These are phyloP conservation scores for Candida odintsovae DNA, from an alignment of 805 yeast species.

Conservation along the genomic window DNA sequence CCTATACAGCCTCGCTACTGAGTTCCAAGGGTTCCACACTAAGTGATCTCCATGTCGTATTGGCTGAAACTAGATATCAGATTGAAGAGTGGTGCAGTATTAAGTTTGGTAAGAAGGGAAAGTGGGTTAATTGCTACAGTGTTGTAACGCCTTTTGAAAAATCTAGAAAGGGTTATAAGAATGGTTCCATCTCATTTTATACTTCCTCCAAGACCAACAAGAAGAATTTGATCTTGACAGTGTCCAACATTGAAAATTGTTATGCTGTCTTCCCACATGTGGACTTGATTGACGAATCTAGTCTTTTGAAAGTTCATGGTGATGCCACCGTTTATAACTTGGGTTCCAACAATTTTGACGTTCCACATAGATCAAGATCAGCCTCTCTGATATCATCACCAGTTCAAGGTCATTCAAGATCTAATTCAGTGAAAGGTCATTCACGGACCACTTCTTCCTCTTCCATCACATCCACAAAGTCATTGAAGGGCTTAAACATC, in stretches of 20 bases:
- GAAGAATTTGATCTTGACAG: constrained; percentile 45
- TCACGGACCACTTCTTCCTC: constrained; percentile 6
- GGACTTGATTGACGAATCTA: constrained; percentile 49
- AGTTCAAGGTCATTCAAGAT: constrained; percentile 2
- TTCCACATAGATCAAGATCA: constrained; percentile 6
- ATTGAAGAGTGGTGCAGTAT: constrained; percentile 59
- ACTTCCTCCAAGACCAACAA: constrained; percentile 41
- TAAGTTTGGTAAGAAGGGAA: constrained; percentile 51
- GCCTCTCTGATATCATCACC: constrained; percentile 2
- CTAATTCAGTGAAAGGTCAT: constrained; percentile 4
- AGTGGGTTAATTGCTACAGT: constrained; percentile 53
- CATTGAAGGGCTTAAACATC: constrained; percentile 6
- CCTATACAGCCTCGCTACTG: constrained; percentile 59
- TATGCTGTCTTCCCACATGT: constrained; percentile 56
- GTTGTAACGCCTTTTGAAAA: constrained; percentile 41
- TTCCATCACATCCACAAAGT: constrained; percentile 8
- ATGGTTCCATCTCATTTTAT: constrained; percentile 51
- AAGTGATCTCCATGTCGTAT: constrained; percentile 52
- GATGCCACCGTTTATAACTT: constrained; percentile 36
- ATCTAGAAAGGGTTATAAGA: constrained; percentile 21
- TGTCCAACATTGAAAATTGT: constrained; percentile 38
- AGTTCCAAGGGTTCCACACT: constrained; percentile 52
- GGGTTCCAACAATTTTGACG: constrained; percentile 3
- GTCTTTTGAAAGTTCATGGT: constrained; percentile 51
- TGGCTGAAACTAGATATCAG: constrained; percentile 41